Base-by-base conservation (phyloP, 2,329 filamentous ascomycete genomes). In the Penicillium sp. region DNA sequence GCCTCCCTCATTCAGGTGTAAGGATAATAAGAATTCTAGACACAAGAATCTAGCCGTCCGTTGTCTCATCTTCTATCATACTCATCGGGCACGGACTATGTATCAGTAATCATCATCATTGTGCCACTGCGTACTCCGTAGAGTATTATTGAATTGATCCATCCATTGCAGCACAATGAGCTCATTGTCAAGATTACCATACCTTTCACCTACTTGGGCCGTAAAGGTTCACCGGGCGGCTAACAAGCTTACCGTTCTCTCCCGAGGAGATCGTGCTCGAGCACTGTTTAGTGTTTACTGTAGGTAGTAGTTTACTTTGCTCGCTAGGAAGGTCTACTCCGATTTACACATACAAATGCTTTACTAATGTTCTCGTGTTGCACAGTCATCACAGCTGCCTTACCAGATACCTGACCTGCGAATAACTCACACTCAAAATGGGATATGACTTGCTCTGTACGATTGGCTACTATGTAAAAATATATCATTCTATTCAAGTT, bases 161-260 rank as follows among this genome's bases (percentile, higher is more conserved):
- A 31, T 53, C 17, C 25, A 54, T 34, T 39, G 42, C 59, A 11
- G 56, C 57, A 62, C 56, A 47, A 63, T 60, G 59, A 62, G 59
- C 56, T 57, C 63, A 65, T 62, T 17, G 48, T 54, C 35, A 17
- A 43, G 54, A 52, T 47, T 47, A 15, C 53, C 37, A 25, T 49
- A 47, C 47, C 17, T 28, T 34, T 35, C 22, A 25, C 17, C 47
- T 38, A 8, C 49, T 52, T 22, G 17, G 10, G 7, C 43, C 28
- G 37, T 25, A 57, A 61, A 47, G 31, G 37, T 39, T 64, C 62
- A 65, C 62, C 62, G 62, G 54, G 57, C 50, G 39, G 54, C 43
- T 47, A 31, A 47, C 31, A 58, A 56, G 37, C 49, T 58, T 55
- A 58, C 61, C 55, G 58, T 63, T 63, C 41, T 54, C 56, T 61